Evolutionary conservation across 805 yeast species (phyloP).

Genomic region (Saturnispora ahearnii): DNA sequence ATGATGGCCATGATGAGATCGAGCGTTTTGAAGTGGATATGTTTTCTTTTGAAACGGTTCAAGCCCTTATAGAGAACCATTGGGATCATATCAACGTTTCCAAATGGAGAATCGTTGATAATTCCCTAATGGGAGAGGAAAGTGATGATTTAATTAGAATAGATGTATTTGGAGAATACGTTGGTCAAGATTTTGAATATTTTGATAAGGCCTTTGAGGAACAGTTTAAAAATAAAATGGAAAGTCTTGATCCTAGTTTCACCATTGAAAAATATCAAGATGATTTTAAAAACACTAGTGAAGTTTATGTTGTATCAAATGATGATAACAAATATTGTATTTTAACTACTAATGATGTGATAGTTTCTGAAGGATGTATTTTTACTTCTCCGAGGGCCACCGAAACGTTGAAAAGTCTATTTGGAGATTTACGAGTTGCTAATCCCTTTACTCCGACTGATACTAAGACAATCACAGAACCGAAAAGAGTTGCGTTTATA

Average conservation of each 20-base stretch:
- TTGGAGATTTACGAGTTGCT: not conserved
- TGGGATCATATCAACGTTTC: constrained; percentile 1
- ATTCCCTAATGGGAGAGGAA: not conserved
- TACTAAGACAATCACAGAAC: not conserved
- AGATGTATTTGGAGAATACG: not conserved
- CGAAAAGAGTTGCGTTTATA: not conserved
- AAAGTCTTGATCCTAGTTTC: not conserved
- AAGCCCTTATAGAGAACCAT: not conserved
- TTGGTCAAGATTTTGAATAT: not conserved
- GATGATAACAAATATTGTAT: not conserved
- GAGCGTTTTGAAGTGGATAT: not conserved
- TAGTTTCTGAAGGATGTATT: not conserved
- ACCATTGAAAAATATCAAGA: not conserved
- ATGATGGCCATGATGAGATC: not conserved
- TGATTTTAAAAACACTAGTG: not conserved
- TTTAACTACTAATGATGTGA: not conserved
- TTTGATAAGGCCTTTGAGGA: not conserved
- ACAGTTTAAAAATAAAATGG: not conserved
- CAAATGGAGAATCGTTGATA: constrained; percentile 1
- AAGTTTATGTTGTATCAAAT: constrained; percentile 1
- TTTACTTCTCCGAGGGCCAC: not conserved
- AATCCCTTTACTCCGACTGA: not conserved
- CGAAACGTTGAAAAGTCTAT: not conserved
- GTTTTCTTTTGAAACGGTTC: not conserved
- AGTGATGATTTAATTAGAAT: not conserved